These are phyloP conservation scores for Chlorencoelia australis DNA, from an alignment of 2,329 filamentous ascomycete species.

Conservation along the genomic window DNA sequence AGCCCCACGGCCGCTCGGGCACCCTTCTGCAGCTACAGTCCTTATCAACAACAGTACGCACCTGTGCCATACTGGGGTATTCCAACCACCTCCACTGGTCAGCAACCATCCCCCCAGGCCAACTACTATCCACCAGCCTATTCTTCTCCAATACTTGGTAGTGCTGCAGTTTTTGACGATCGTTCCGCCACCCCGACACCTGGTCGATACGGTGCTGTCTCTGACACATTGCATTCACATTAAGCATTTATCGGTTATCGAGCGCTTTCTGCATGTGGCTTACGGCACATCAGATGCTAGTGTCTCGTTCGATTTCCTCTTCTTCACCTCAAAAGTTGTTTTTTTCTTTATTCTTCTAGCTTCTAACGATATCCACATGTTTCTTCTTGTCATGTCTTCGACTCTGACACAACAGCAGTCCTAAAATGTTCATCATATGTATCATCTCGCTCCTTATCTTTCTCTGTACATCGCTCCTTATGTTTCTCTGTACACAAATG, in stretches of 20 bases:
- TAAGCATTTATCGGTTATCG: too few species aligned
- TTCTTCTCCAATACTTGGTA: slow-evolving; percentile 5
- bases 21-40: slow-evolving; percentile 11
- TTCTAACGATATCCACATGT: not conserved
- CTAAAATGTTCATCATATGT: too few species aligned
- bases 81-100: slow-evolving; percentile 6
- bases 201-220: slow-evolving; percentile 11
- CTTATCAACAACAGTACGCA: slow-evolving; percentile 12
- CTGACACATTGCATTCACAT: slow-evolving; percentile 12
- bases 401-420: too few species aligned
- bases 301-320: not conserved
- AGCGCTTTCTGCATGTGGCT: too few species aligned
- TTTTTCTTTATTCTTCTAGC: not conserved
- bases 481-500: not conserved
- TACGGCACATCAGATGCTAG: too few species aligned
- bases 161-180: slow-evolving; percentile 11
- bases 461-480: too few species aligned
- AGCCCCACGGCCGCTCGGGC: slow-evolving; percentile 10
- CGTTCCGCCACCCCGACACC: slow-evolving; percentile 21
- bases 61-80: slow-evolving; percentile 10
- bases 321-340: not conserved
- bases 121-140: slow-evolving; percentile 7
- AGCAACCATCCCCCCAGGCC: slow-evolving; percentile 4
- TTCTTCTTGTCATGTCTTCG: too few species aligned
- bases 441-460: too few species aligned